Conservation (phyloP, 1,139 yeast species). For the Kodamaea arcana region DNA sequence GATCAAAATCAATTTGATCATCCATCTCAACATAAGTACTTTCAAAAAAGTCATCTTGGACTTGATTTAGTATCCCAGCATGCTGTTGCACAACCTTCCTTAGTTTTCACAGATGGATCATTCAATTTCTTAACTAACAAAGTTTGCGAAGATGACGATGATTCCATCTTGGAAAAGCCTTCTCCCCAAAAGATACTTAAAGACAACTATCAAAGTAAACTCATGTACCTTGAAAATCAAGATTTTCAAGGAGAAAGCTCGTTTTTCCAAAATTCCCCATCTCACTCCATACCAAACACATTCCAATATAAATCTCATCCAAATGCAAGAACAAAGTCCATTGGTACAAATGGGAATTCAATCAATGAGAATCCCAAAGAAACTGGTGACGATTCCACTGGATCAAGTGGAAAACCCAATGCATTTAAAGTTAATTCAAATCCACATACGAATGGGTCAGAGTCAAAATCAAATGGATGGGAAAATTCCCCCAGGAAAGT, state of each 20-base stretch:
- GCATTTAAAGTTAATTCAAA: too few relatives aligned
- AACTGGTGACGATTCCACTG: not conserved
- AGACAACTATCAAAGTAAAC: conserved; percentile 26
- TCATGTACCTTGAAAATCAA: conserved; percentile 33
- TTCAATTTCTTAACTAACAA: not conserved
- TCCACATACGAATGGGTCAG: too few relatives aligned
- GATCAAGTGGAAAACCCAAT: too few relatives aligned
- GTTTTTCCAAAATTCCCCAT: conserved; percentile 15
- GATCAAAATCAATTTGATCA: not conserved
- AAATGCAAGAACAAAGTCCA: conserved; percentile 40
- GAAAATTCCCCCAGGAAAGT: too few relatives aligned
- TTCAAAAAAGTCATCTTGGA: not conserved
- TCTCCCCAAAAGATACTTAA: conserved; percentile 11
- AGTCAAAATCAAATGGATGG: too few relatives aligned
- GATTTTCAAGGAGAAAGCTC: conserved; percentile 25
- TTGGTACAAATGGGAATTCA: too few relatives aligned
- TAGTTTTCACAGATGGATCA: not conserved
- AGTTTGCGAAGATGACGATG: conserved; percentile 4
- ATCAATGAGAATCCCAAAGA: conserved; percentile 15
- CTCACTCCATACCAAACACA: conserved; percentile 41
- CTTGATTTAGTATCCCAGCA: not conserved
- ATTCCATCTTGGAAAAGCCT: conserved; percentile 6
- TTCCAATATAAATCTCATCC: conserved; percentile 46
- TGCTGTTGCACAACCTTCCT: not conserved
- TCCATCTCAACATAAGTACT: not conserved